Evolutionary conservation across 345 rosid species (phyloP).

Genomic region (Brassica juncea): DNA sequence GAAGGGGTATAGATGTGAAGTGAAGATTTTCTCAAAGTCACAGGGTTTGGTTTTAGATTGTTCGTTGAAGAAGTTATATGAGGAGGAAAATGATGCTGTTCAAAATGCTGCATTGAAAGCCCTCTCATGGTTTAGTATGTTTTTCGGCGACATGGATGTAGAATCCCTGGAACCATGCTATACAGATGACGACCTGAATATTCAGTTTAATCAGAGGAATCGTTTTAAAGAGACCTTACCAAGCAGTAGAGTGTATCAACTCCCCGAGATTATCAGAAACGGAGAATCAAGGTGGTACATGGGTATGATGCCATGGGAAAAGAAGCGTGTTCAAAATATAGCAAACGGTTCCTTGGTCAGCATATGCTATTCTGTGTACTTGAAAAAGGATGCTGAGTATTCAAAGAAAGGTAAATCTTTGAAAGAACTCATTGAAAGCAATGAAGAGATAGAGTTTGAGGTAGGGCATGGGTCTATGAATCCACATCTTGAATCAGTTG

Average conservation of each 20-base stretch:
- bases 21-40: neutral
- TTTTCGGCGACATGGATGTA: neutral
- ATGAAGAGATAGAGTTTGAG: neutral
- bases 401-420: neutral
- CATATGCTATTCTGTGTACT: neutral
- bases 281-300: neutral
- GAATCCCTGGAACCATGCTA: neutral
- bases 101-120: neutral
- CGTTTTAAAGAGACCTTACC: neutral
- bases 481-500: neutral
- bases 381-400: neutral
- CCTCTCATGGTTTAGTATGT: neutral
- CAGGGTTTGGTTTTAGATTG: neutral
- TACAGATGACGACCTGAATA: neutral
- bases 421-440: conserved; percentile 2
- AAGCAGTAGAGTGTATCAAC: neutral
- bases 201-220: neutral
- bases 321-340: neutral
- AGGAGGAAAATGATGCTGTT: neutral
- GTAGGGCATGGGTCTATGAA: conserved; percentile 1
- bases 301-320: neutral
- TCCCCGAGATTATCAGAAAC: neutral
- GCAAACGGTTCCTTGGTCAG: neutral
- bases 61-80: neutral
- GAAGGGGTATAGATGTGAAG: neutral